Evolutionary conservation across 2,329 filamentous ascomycete species (phyloP).

Genomic region (Ascochyta koolunga): DNA sequence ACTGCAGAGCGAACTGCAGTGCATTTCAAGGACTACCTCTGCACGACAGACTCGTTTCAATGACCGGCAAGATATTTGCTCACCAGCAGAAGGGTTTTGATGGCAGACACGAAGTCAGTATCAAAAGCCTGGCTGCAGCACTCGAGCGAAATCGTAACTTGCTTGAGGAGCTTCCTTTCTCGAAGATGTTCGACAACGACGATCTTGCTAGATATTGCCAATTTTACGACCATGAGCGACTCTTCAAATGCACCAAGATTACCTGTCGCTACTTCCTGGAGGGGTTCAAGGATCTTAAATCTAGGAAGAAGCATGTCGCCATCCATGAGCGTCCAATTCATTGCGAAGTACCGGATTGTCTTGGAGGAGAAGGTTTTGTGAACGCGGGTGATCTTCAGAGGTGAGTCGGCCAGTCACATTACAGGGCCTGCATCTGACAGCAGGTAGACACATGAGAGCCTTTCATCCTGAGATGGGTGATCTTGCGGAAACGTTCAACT

Average conservation of each 20-base stretch:
- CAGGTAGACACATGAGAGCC: conserved; percentile 21
- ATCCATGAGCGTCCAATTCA: conserved; percentile 52
- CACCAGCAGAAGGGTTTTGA: conserved; percentile 40
- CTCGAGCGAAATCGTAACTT: conserved; percentile 38
- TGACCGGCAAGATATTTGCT: conserved; percentile 40
- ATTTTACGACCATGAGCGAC: conserved; percentile 47
- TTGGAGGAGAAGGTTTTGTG: conserved; percentile 48
- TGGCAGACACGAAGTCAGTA: conserved; percentile 39
- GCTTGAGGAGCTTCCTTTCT: conserved; percentile 34
- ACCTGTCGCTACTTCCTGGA: conserved; percentile 53
- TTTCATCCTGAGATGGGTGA: conserved; percentile 38
- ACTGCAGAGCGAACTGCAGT: conserved; percentile 22
- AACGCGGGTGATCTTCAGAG: conserved; percentile 48
- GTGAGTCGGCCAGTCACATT: conserved; percentile 4
- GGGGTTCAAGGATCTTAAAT: conserved; percentile 45
- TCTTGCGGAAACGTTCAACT: conserved; percentile 26
- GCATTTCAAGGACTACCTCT: conserved; percentile 20
- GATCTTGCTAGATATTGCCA: conserved; percentile 19
- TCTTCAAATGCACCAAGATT: conserved; percentile 52
- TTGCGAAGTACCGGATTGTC: conserved; percentile 47
- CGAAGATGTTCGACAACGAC: background rate
- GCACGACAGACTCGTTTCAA: conserved; percentile 28
- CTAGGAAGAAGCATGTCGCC: conserved; percentile 46
- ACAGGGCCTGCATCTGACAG: background rate
- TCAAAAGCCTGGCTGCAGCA: conserved; percentile 30